Evolutionary conservation across 129 eudicot species (phyloP).

Genomic region (Centaurea solstitialis): DNA sequence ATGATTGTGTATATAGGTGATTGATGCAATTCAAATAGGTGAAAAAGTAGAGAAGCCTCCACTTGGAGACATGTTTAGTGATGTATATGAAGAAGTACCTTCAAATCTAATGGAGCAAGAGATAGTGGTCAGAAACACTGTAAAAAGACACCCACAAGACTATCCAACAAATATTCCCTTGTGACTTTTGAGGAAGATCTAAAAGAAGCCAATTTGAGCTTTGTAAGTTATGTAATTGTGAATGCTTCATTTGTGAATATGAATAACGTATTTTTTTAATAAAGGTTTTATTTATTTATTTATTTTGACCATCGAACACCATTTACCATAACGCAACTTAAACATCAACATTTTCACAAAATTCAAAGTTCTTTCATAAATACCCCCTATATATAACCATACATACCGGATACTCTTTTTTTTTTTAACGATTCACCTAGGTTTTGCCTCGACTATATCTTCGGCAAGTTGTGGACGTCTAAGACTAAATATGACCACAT

Average conservation of each 20-base stretch:
- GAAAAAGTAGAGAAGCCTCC: conserved; percentile 65
- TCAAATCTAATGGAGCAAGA: conserved; percentile 69
- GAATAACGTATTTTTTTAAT: neutral
- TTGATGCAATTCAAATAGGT: conserved; percentile 69
- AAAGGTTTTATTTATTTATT: neutral
- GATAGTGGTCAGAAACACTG: conserved; percentile 47
- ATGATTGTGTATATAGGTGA: conserved; percentile 38
- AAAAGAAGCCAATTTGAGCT: neutral
- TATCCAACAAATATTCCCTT: conserved; percentile 58
- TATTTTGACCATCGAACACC: neutral
- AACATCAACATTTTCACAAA: no score
- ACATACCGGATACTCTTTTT: no score
- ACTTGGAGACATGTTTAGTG: conserved; percentile 48
- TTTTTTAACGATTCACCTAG: no score
- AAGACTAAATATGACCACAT: no score
- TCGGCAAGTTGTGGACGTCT: no score
- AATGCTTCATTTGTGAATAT: neutral
- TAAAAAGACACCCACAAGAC: conserved; percentile 63
- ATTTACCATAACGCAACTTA: neutral
- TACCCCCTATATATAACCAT: no score
- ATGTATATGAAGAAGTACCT: conserved; percentile 66
- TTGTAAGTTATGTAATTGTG: neutral
- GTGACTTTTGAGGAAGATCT: neutral
- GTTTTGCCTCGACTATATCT: no score
- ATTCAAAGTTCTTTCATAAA: no score